phyloP scores from a whole-genome alignment of 2,329 filamentous ascomycete species.

The Kalaharituber pfeilii region DNA sequence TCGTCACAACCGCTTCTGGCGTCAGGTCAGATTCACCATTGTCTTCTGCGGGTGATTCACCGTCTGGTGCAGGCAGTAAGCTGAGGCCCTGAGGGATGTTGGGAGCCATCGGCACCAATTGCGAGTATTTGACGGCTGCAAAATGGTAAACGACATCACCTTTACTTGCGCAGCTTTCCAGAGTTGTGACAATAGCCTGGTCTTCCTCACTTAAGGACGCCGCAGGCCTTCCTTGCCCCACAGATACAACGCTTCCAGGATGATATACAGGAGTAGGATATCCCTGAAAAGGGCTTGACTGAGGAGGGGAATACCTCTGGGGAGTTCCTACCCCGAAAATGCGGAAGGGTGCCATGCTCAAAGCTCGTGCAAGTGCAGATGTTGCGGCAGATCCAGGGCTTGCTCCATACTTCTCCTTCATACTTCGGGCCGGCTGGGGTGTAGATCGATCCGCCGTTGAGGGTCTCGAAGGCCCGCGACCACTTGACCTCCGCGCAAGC shows the following conservation, averaged over 20 bases:
- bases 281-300: constrained; percentile 61
- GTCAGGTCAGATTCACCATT: constrained; percentile 60
- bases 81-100: constrained; percentile 33
- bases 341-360: constrained; percentile 74
- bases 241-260: constrained; percentile 45
- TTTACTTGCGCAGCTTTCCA: constrained; percentile 80
- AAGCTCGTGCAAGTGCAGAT: constrained; percentile 83
- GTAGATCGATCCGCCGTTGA: constrained; percentile 41
- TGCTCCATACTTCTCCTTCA: constrained; percentile 42
- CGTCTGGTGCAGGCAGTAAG: constrained; percentile 22
- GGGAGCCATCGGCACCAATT: constrained; percentile 76
- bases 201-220: constrained; percentile 55
- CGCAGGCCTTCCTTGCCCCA: constrained; percentile 33
- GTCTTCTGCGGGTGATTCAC: constrained; percentile 30
- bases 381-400: constrained; percentile 49
- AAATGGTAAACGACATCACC: constrained; percentile 96
- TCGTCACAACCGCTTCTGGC: constrained; percentile 61
- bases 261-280: constrained; percentile 51
- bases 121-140: constrained; percentile 95
- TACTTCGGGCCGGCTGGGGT: background rate
- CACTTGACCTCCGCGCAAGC: constrained; percentile 24
- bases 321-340: constrained; percentile 42
- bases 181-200: constrained; percentile 53
- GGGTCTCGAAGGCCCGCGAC: constrained; percentile 23
- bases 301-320: constrained; percentile 53